phyloP scores from a whole-genome alignment of 2,329 filamentous ascomycete species.

The Xylariales sp. region DNA sequence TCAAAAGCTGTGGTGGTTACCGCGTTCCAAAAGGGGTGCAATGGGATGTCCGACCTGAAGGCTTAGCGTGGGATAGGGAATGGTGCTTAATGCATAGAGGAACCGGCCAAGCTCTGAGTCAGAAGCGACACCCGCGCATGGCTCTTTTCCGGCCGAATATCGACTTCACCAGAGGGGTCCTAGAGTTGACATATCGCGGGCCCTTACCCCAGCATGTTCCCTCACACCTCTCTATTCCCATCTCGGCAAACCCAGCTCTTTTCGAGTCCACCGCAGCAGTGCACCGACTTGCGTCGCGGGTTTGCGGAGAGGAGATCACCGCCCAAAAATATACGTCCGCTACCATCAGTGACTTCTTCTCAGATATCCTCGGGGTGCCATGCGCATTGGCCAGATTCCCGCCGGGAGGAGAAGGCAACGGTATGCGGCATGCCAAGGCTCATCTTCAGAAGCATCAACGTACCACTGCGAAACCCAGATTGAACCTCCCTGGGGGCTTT shows the following conservation, averaged over 20 bases:
- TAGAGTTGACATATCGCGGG: constrained; percentile 55
- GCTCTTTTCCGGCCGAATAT: constrained; percentile 71
- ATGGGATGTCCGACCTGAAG: constrained; percentile 80
- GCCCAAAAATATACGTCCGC: constrained; percentile 65
- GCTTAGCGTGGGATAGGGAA: constrained; percentile 89
- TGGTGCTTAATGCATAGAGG: constrained; percentile 92
- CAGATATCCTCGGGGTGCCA: constrained; percentile 66
- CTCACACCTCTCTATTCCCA: constrained; percentile 47
- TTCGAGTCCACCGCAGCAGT: constrained; percentile 38
- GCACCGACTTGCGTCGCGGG: constrained; percentile 52
- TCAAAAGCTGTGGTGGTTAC: constrained; percentile 89
- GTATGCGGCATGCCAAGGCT: constrained; percentile 66
- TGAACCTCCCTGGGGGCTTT: constrained; percentile 47
- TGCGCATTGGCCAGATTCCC: constrained; percentile 85
- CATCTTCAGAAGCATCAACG: constrained; percentile 58
- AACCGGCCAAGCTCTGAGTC: constrained; percentile 77
- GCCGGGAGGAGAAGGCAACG: constrained; percentile 53
- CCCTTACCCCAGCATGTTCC: constrained; percentile 16
- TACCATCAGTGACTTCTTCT: constrained; percentile 72
- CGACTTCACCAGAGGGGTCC: constrained; percentile 61
- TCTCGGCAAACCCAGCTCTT: constrained; percentile 62
- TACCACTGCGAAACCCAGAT: constrained; percentile 8
- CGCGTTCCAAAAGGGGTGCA: constrained; percentile 54
- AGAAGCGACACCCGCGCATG: constrained; percentile 87
- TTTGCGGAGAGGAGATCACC: constrained; percentile 77